phyloP scores from a whole-genome alignment of 306 rosid species.

The Cicer pinnatifidum region DNA sequence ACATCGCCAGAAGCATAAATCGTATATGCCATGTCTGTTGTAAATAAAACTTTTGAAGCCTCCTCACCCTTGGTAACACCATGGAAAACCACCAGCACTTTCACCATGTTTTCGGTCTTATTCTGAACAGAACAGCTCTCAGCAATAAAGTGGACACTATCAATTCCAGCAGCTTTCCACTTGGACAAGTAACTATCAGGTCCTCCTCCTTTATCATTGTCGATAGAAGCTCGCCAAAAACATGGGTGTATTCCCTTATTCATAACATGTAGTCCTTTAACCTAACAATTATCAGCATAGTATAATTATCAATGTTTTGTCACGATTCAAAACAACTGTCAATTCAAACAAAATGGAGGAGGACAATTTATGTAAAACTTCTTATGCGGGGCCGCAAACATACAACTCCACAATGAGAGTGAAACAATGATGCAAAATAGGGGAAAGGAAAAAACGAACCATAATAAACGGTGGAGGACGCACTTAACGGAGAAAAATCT shows the following conservation, averaged over 20 bases:
- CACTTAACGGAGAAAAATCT: neutral
- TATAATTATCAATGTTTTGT: slow-evolving; percentile 27
- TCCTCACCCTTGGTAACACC: slow-evolving; percentile 57
- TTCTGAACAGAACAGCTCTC: slow-evolving; percentile 64
- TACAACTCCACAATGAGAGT: no score
- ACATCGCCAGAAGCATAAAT: slow-evolving; percentile 81
- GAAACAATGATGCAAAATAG: no score
- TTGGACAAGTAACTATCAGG: slow-evolving; percentile 62
- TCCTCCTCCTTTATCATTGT: slow-evolving; percentile 90
- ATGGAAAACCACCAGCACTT: slow-evolving; percentile 56
- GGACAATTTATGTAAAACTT: no score
- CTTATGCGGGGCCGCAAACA: no score
- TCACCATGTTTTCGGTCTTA: slow-evolving; percentile 48
- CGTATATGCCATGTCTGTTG: slow-evolving; percentile 62
- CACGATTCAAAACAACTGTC: slow-evolving; percentile 15
- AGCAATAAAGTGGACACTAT: slow-evolving; percentile 60
- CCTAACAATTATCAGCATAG: slow-evolving; percentile 53
- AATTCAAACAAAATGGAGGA: neutral
- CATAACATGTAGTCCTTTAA: slow-evolving; percentile 69
- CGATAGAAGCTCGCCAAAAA: slow-evolving; percentile 94
- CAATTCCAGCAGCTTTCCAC: slow-evolving; percentile 82
- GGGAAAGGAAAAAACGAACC: no score
- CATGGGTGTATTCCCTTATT: slow-evolving; percentile 76
- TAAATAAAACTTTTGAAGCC: slow-evolving; percentile 52
- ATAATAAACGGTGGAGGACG: neutral